These are phyloP conservation scores for Tribonema minus DNA, from an alignment of 108 stramenopile species.

Conservation along the genomic window DNA sequence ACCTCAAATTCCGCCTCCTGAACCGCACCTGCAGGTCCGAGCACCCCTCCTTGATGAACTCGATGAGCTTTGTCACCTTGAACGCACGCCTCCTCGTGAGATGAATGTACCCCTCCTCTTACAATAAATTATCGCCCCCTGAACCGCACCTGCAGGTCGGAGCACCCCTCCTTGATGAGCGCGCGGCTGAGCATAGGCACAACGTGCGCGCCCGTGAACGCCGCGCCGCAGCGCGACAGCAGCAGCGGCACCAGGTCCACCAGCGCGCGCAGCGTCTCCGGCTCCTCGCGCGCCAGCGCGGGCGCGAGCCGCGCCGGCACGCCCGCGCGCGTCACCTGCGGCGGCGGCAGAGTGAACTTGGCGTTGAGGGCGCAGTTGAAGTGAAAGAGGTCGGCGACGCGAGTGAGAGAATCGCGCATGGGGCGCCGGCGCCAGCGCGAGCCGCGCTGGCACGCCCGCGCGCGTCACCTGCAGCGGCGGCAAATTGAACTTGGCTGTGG, in stretches of 20 bases:
- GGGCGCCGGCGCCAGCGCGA: background rate
- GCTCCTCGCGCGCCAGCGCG: background rate
- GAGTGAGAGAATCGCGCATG: no score
- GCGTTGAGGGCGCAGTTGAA: background rate
- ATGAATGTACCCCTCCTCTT: no score
- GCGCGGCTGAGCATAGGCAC: conserved; percentile 37
- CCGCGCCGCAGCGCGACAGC: conserved; percentile 17
- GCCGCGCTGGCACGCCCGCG: conserved; percentile 11
- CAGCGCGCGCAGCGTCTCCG: conserved; percentile 28
- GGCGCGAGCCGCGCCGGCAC: conserved; percentile 17
- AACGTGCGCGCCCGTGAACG: conserved; percentile 30
- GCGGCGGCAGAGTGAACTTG: background rate
- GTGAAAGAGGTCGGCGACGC: background rate
- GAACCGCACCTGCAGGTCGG: no score
- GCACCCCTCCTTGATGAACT: no score
- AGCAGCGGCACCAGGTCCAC: conserved; percentile 26
- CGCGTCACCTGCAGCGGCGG: background rate
- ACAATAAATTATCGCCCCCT: no score
- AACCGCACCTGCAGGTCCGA: no score
- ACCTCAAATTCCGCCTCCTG: no score
- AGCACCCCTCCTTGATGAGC: no score
- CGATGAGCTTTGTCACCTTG: no score
- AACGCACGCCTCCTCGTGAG: no score
- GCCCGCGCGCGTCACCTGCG: background rate
- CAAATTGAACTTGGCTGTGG: background rate